Conservation (phyloP, 208 protist species). For the Herpetomonas tarakana region DNA sequence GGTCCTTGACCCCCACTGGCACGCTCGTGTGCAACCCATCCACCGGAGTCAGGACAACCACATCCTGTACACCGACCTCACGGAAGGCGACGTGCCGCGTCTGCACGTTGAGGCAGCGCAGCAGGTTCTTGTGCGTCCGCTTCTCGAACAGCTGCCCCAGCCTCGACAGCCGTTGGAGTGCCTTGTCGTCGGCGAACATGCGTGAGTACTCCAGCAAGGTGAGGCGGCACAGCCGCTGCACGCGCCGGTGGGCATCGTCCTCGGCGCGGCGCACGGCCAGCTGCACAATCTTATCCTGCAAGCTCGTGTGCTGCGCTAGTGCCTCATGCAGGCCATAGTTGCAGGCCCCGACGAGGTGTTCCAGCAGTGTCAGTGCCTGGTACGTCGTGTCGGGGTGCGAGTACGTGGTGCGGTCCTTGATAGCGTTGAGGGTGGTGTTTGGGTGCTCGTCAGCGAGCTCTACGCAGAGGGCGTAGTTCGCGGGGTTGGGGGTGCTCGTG, state of each 20-base stretch:
- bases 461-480: slow-evolving; percentile 38
- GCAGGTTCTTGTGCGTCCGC: slow-evolving; percentile 56
- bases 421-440: slow-evolving; percentile 33
- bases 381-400: slow-evolving; percentile 31
- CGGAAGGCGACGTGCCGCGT: slow-evolving; percentile 52
- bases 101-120: slow-evolving; percentile 83
- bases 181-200: slow-evolving; percentile 73
- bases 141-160: slow-evolving; percentile 60
- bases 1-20: neutral
- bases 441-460: slow-evolving; percentile 53
- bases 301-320: slow-evolving; percentile 38
- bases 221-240: slow-evolving; percentile 62
- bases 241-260: slow-evolving; percentile 41
- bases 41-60: slow-evolving; percentile 62
- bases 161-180: slow-evolving; percentile 45
- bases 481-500: slow-evolving; percentile 7
- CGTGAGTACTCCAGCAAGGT: slow-evolving; percentile 85
- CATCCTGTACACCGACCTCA: slow-evolving; percentile 49
- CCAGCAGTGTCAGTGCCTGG: slow-evolving; percentile 56
- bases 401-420: slow-evolving; percentile 35
- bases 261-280: slow-evolving; percentile 50
- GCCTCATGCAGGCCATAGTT: slow-evolving; percentile 74
- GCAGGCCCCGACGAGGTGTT: slow-evolving; percentile 71
- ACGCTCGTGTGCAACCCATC: slow-evolving; percentile 17
- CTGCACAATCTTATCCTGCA: slow-evolving; percentile 66